Evolutionary conservation across 2,329 filamentous ascomycete species (phyloP).

Genomic region (Sporothrix mexicana): DNA sequence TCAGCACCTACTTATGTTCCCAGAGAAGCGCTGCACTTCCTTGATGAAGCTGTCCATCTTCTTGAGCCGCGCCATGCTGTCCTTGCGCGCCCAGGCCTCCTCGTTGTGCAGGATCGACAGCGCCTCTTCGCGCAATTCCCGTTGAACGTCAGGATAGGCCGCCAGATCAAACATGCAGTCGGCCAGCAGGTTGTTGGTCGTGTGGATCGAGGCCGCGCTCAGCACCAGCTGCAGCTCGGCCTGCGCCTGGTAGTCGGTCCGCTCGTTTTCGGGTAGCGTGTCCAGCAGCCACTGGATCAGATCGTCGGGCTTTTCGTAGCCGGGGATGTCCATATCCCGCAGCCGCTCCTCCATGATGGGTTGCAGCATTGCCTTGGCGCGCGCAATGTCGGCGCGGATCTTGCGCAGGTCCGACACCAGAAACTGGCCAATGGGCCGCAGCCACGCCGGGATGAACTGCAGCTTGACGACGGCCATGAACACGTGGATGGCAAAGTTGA

Average conservation of each 20-base stretch:
- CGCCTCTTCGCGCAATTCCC: slow-evolving; percentile 57
- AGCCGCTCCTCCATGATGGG: slow-evolving; percentile 56
- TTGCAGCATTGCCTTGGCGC: slow-evolving; percentile 51
- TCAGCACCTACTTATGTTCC: slow-evolving; percentile 50
- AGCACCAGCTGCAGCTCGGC: slow-evolving; percentile 54
- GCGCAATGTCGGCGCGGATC: slow-evolving; percentile 52
- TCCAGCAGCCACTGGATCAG: slow-evolving; percentile 55
- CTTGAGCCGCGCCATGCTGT: slow-evolving; percentile 52
- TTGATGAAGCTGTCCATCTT: slow-evolving; percentile 59
- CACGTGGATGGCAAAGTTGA: slow-evolving; percentile 57
- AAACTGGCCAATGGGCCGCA: slow-evolving; percentile 54
- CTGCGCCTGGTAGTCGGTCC: slow-evolving; percentile 48
- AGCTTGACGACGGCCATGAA: slow-evolving; percentile 57
- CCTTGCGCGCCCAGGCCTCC: slow-evolving; percentile 51
- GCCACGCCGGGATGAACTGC: slow-evolving; percentile 58
- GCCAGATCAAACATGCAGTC: slow-evolving; percentile 59
- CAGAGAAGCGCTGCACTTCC: slow-evolving; percentile 50
- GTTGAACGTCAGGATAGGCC: slow-evolving; percentile 54
- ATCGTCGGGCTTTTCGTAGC: slow-evolving; percentile 50
- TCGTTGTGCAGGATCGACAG: slow-evolving; percentile 50
- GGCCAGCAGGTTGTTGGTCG: slow-evolving; percentile 52
- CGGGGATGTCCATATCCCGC: slow-evolving; percentile 47
- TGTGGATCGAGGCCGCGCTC: slow-evolving; percentile 54
- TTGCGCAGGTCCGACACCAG: slow-evolving; percentile 55
- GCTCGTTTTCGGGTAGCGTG: slow-evolving; percentile 49